Evolutionary conservation across 2,329 filamentous ascomycete species (phyloP).

Genomic region (Hypoxylon sp.): DNA sequence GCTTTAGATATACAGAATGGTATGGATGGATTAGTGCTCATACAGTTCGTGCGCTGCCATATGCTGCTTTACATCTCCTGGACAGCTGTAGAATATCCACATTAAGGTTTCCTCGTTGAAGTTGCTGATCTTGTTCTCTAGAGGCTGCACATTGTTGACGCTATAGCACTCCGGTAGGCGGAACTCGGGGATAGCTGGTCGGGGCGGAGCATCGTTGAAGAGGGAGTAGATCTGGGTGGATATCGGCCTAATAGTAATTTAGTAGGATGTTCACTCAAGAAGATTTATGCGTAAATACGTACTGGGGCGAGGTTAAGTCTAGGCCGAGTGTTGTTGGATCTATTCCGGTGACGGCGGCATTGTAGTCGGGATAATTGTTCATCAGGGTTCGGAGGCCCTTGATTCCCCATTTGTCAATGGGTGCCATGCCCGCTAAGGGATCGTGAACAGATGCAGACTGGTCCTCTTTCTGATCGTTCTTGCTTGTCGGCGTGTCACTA

Average conservation of each 20-base stretch:
- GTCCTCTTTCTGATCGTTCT: slow-evolving; percentile 56
- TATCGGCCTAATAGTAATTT: slow-evolving; percentile 54
- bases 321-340: slow-evolving; percentile 66
- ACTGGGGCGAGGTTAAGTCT: slow-evolving; percentile 67
- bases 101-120: slow-evolving; percentile 75
- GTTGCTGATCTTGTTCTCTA: slow-evolving; percentile 70
- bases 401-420: slow-evolving; percentile 70
- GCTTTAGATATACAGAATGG: slow-evolving; percentile 9
- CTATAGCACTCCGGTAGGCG: slow-evolving; percentile 72
- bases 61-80: slow-evolving; percentile 69
- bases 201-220: slow-evolving; percentile 67
- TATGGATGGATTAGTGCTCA: slow-evolving; percentile 41
- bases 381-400: slow-evolving; percentile 71
- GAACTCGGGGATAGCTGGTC: slow-evolving; percentile 65
- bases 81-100: slow-evolving; percentile 75
- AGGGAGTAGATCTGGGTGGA: slow-evolving; percentile 69
- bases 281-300: slow-evolving; percentile 45
- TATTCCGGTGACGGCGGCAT: slow-evolving; percentile 66
- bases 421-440: slow-evolving; percentile 68
- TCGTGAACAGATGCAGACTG: slow-evolving; percentile 59
- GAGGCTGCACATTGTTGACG: slow-evolving; percentile 70
- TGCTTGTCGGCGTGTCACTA: slow-evolving; percentile 51
- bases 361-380: slow-evolving; percentile 70
- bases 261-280: slow-evolving; percentile 7
- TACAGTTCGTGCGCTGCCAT: slow-evolving; percentile 71